Percentiles rank a stretch among this genome's conserved stretches.
phyloP scores from a whole-genome alignment of 106 monocot genomes.

The Vanilla planifolia region DNA sequence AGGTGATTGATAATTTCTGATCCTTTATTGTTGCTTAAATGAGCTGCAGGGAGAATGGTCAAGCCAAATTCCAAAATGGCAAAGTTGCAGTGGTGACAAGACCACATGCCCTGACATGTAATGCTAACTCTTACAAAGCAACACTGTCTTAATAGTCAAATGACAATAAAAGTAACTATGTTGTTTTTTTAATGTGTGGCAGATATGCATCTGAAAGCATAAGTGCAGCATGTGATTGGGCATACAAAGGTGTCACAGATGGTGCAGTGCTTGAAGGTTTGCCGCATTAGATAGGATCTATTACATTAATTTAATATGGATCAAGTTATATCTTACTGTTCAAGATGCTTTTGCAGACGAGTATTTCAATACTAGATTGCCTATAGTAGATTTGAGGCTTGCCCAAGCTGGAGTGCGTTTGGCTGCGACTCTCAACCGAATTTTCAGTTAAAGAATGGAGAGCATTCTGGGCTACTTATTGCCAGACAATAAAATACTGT shows the following conservation, averaged over 20 bases:
- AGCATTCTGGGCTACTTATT: too few species aligned
- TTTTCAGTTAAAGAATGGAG: constrained; percentile 26
- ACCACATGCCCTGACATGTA: constrained; percentile 41
- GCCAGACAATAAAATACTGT: too few species aligned
- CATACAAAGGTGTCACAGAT: constrained; percentile 40
- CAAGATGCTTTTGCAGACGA: constrained; percentile 27
- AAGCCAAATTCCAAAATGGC: constrained; percentile 30
- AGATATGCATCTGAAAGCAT: constrained; percentile 65
- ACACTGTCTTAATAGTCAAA: neutral
- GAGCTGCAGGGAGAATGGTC: constrained; percentile 33
- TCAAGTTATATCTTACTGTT: neutral
- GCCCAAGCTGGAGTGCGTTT: constrained; percentile 43
- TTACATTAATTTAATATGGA: neutral
- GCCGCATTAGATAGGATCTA: neutral
- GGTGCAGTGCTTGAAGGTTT: constrained; percentile 33
- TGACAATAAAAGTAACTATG: too few species aligned
- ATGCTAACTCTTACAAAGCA: neutral
- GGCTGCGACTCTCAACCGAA: constrained; percentile 46
- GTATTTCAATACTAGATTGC: constrained; percentile 42
- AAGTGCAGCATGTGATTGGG: constrained; percentile 47
- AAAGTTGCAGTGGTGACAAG: constrained; percentile 20
- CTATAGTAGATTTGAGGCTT: constrained; percentile 32
- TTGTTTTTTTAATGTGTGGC: neutral
- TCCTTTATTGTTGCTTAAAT: neutral
- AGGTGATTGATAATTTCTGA: neutral